Evolutionary conservation across 495 filamentous ascomycete species (phyloP), one percentile per base, ranked within the genome.

Genomic region (Saxophila tyrrhenica): DNA sequence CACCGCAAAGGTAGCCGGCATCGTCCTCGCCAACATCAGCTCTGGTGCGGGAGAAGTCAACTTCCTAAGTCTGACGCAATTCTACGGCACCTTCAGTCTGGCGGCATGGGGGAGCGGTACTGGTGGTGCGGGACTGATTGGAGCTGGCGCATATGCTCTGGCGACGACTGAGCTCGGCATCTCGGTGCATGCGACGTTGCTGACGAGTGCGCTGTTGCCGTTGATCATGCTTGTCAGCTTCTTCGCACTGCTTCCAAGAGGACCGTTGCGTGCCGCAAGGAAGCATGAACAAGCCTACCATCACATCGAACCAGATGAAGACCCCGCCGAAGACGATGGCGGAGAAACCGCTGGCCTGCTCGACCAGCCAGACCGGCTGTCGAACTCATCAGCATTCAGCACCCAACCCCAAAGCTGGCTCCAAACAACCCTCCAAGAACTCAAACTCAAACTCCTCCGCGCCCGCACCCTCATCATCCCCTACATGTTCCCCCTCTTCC

Each of bases 41-140:
- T 86, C 82, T 53, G 92, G 92, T 10, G 83, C 73, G 7, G 92
- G 92, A 5, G 92, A 96, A 72, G 69, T 95, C 44, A 89, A 83
- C 59, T 95, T 98, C 63, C 68, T 98, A 16, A 83, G 87, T 2
- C 65, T 98, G 61, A 95, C 92, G 23, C 92, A 98, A 65, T 95
- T 82, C 67, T 96, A 96, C 59, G 92, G 92, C 0, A 80, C 76
- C n/a, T 86, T 87, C 66, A 90, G 87, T 59, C 72, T 97, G 42
- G 92, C 91, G 3, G 82, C 87, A 13, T 98, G 92, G 92, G 84
- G 89, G 0, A 90, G 84, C 62, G 92, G 92, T 0, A 97, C 92
- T 0, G 92, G 92, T 2, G 92, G 82, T 0, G 92, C 92, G 1
- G 92, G 92, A 1, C 64, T 98, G 58, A 70, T 90, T 5, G 92